Percentiles rank a stretch among this genome's conserved stretches.
phyloP scores from a whole-genome alignment of 2,329 filamentous ascomycete genomes.

The Fusarium secorum region DNA sequence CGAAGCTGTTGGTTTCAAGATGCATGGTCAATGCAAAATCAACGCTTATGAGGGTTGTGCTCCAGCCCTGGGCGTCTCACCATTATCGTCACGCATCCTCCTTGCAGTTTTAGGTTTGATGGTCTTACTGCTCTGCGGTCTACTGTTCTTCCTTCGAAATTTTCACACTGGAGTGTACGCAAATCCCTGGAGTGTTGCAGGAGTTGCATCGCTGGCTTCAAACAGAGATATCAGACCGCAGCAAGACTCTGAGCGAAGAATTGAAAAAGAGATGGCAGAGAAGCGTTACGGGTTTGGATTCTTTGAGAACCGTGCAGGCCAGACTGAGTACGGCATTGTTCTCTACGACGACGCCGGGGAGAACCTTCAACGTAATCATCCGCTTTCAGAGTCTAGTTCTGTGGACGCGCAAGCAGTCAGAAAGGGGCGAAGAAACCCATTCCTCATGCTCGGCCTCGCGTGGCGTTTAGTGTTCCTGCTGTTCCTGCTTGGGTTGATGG shows the following conservation, averaged over 20 bases:
- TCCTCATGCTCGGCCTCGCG: conserved; percentile 47
- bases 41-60: conserved; percentile 34
- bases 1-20: conserved; percentile 40
- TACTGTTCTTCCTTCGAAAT: conserved; percentile 34
- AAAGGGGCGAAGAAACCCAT: conserved; percentile 40
- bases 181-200: conserved; percentile 47
- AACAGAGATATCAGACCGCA: conserved; percentile 36
- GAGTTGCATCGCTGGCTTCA: conserved; percentile 37
- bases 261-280: conserved; percentile 38
- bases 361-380: conserved; percentile 9
- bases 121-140: conserved; percentile 29
- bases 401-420: conserved; percentile 9
- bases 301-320: conserved; percentile 31
- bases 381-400: conserved; percentile 31
- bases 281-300: conserved; percentile 40
- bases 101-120: conserved; percentile 32
- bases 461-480: conserved; percentile 49
- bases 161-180: conserved; percentile 38
- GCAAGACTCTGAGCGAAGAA: conserved; percentile 31
- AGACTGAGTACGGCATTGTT: conserved; percentile 40
- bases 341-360: conserved; percentile 33
- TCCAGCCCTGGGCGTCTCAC: conserved; percentile 36
- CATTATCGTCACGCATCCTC: conserved; percentile 23
- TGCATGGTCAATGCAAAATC: conserved; percentile 38
- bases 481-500: conserved; percentile 47